Evolutionary conservation across 2,329 filamentous ascomycete species (phyloP), one percentile per base, ranked within the genome.

Genomic region (Leptodontidium sp.): DNA sequence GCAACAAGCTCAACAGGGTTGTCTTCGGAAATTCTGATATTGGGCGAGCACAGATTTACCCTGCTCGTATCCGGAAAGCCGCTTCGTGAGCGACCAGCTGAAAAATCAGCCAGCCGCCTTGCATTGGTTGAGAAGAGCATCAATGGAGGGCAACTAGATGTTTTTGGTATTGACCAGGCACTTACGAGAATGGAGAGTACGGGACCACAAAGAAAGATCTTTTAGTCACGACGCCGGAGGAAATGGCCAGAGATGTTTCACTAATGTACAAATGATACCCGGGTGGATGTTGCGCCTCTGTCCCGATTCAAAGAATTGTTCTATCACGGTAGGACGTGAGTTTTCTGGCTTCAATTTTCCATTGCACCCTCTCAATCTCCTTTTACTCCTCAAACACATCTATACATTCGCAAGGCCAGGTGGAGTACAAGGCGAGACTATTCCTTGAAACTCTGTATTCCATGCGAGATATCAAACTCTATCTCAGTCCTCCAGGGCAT

Each of bases 361-460:
- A 24, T 61, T 32, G 59, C 9, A 49, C 5, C 17, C 45, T n/a
- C 1, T 59, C 38, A 40, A 40, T 6, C 21, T 6, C 12, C 21
- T 45, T 68, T 68, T 35, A 17, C 66, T 12, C 24, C 14, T 32
- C 17, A 15, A 14, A 21, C 52, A 52, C 21, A 38, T 45, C 17
- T 35, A 50, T n/a, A 59, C 29, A 67, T 87, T 87, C 88, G 88
- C 88, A 88, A 87, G 88, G 87, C 87, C 85, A 88, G 88, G 88
- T 91, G 88, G 88, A 91, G 88, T 87, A 87, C 88, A 91, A 91
- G 88, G 88, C 87, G 87, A 90, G 88, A 88, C 79, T 83, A 82
- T 88, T 91, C 88, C 88, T 91, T 91, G 88, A 85, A 77, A 84
- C 88, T 90, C 87, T 90, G 88, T 91, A 91, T 90, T 90, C 88